A percentile compares a stretch with the other conserved stretches of the same genome.
Conservation (phyloP, 495 filamentous ascomycete genomes). For the Aspergillus avenaceus region DNA sequence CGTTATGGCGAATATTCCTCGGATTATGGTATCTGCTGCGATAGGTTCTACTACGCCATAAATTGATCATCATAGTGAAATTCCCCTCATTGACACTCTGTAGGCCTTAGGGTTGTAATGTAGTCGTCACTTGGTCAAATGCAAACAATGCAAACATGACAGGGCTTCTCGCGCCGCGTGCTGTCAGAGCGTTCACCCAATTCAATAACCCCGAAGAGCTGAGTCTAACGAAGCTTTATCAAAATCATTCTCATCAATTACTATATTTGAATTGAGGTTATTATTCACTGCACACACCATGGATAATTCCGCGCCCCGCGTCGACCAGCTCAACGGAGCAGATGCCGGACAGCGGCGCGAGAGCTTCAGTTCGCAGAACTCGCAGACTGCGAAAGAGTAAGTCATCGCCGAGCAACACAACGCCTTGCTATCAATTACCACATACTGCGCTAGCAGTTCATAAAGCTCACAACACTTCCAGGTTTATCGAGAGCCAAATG, state of each 20-base stretch:
- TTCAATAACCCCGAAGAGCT: too few relatives aligned
- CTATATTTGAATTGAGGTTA: not conserved
- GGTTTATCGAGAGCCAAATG: slow-evolving; percentile 85
- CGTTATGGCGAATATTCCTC: too few relatives aligned
- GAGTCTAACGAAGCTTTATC: not conserved
- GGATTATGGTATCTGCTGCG: too few relatives aligned
- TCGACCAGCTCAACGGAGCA: slow-evolving; percentile 10
- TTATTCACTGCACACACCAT: not conserved
- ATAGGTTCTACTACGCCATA: too few relatives aligned
- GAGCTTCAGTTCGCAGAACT: slow-evolving; percentile 63
- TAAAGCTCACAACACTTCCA: slow-evolving; percentile 19
- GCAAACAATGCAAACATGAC: slow-evolving; percentile 21
- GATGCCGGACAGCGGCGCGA: slow-evolving; percentile 28
- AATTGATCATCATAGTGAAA: too few relatives aligned
- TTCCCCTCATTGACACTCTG: too few relatives aligned
- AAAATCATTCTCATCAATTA: not conserved
- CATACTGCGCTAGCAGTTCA: not conserved
- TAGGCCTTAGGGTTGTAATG: too few relatives aligned
- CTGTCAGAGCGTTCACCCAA: not conserved
- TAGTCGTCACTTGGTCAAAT: not conserved
- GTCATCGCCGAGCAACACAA: slow-evolving; percentile 4
- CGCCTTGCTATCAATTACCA: not conserved
- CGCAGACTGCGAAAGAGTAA: slow-evolving; percentile 86
- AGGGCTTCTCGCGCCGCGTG: slow-evolving; percentile 11
- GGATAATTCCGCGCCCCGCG: slow-evolving; percentile 7